Percentiles rank a stretch among this genome's conserved stretches.
Evolutionary conservation across 257 asterid genomes (phyloP).

Genomic region (Primulina eburnea): DNA sequence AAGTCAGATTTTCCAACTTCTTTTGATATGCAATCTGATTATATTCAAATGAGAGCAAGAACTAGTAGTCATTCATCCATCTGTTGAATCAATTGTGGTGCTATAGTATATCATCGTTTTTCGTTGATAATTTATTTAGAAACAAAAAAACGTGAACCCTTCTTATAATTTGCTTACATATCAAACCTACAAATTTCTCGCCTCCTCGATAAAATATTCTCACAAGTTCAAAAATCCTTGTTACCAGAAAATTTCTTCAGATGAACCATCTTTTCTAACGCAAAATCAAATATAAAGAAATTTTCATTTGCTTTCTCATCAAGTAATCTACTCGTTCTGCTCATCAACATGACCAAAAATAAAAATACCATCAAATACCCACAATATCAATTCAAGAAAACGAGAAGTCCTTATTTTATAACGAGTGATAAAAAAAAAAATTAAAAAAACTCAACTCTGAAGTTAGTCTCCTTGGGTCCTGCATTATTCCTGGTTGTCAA

Average conservation of each 20-base stretch:
- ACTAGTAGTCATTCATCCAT: slow-evolving; percentile 2
- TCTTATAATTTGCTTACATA: too few species aligned
- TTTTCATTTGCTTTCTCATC: neutral
- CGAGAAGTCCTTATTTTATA: neutral
- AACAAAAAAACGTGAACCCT: too few species aligned
- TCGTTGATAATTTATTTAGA: too few species aligned
- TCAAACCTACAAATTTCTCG: neutral
- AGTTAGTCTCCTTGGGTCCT: slow-evolving; percentile 28
- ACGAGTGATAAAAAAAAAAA: neutral
- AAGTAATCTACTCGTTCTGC: neutral
- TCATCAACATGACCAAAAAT: neutral
- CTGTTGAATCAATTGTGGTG: neutral
- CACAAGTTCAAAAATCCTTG: too few species aligned
- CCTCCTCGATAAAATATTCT: neutral
- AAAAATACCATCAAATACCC: slow-evolving; percentile 1
- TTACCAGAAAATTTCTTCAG: neutral
- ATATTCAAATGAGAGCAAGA: slow-evolving; percentile 5
- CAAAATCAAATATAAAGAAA: neutral
- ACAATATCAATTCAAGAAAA: slow-evolving; percentile 19
- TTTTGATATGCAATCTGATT: slow-evolving; percentile 46
- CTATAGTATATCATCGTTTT: too few species aligned
- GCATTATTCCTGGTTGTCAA: slow-evolving; percentile 41
- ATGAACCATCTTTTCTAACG: neutral
- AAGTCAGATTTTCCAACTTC: slow-evolving; percentile 48
- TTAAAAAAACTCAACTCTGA: slow-evolving; percentile 33